Evolutionary conservation across 2,329 filamentous ascomycete species (phyloP).

Genomic region (Colletotrichum graminicola): DNA sequence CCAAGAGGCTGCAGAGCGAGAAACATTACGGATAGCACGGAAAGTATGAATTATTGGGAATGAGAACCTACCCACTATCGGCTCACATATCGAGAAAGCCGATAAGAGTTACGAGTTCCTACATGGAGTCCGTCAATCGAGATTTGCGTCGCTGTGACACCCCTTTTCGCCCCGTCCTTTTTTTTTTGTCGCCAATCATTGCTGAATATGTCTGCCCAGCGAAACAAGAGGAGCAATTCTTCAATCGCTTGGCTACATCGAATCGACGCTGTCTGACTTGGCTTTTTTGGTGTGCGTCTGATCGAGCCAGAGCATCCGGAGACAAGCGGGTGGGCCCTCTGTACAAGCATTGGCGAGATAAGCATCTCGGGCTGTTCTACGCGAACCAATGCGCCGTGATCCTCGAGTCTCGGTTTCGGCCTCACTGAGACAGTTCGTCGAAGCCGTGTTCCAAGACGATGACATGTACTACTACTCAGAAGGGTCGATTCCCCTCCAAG

Average conservation of each 20-base stretch:
- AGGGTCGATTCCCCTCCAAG: not conserved
- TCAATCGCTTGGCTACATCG: not conserved
- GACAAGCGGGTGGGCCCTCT: not conserved
- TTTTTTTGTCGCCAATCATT: not conserved
- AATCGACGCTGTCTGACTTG: conserved; percentile 14
- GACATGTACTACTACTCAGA: not conserved
- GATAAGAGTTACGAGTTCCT: not conserved
- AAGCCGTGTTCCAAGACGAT: conserved; percentile 3
- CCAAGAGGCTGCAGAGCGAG: not conserved
- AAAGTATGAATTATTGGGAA: not conserved
- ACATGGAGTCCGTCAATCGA: not conserved
- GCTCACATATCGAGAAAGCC: too few species aligned
- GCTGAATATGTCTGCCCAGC: not conserved
- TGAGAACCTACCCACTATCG: not conserved
- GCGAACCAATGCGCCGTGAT: not conserved
- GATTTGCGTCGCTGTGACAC: not conserved
- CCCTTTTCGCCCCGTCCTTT: not conserved
- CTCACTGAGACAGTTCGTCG: not conserved
- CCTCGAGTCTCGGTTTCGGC: not conserved
- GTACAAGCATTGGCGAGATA: conserved; percentile 2
- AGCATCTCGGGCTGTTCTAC: conserved; percentile 30
- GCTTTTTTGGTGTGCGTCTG: not conserved
- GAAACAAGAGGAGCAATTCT: conserved; percentile 27
- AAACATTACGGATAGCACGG: not conserved
- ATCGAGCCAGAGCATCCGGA: not conserved